Percentiles rank a stretch among this genome's conserved stretches.
Evolutionary conservation across 805 yeast genomes (phyloP).

Genomic region (Candida caryicola): DNA sequence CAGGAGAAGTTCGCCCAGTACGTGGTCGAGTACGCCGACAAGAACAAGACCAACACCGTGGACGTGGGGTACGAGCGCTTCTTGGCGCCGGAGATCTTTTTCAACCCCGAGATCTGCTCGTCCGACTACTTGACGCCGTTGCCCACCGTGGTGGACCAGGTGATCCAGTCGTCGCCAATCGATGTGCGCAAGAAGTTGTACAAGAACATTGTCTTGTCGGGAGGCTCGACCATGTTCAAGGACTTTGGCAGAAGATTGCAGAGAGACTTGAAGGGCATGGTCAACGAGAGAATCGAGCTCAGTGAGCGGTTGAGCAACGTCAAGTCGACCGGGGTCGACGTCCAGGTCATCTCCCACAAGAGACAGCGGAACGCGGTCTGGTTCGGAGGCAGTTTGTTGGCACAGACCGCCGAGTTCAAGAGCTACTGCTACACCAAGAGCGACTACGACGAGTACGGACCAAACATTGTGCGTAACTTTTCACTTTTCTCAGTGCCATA

Average conservation of each 20-base stretch:
- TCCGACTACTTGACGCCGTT: slow-evolving; percentile 94
- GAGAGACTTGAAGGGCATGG: slow-evolving; percentile 85
- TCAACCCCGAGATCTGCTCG: slow-evolving; percentile 95
- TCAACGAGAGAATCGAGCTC: slow-evolving; percentile 78
- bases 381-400: slow-evolving; percentile 97
- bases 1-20: slow-evolving; percentile 87
- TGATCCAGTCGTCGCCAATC: slow-evolving; percentile 91
- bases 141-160: slow-evolving; percentile 94
- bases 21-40: slow-evolving; percentile 77
- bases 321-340: slow-evolving; percentile 91
- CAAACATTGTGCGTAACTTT: slow-evolving; percentile 95
- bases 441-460: slow-evolving; percentile 97
- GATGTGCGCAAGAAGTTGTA: slow-evolving; percentile 97
- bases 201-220: slow-evolving; percentile 91
- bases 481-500: slow-evolving; percentile 89
- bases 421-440: slow-evolving; percentile 95
- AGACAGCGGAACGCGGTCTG: slow-evolving; percentile 98
- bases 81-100: slow-evolving; percentile 98
- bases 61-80: slow-evolving; percentile 98
- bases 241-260: slow-evolving; percentile 97
- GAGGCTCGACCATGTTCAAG: slow-evolving; percentile 98
- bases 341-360: slow-evolving; percentile 94
- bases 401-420: slow-evolving; percentile 95
- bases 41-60: slow-evolving; percentile 49
- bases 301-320: slow-evolving; percentile 75